These are phyloP conservation scores for Bipolaris oryzae DNA, from an alignment of 2,329 filamentous ascomycete genomes.

Conservation along the genomic window DNA sequence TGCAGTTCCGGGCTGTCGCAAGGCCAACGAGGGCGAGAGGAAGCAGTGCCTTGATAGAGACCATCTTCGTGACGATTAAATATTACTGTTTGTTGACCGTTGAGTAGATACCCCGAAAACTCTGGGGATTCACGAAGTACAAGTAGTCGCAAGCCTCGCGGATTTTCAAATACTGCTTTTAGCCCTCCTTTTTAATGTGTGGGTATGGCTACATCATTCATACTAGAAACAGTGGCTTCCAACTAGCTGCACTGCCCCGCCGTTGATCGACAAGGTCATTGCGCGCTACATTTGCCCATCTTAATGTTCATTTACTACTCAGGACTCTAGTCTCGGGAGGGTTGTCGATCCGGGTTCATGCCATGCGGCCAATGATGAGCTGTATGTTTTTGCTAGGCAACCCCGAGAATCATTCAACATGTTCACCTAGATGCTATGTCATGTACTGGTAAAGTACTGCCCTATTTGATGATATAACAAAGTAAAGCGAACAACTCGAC, in stretches of 20 bases:
- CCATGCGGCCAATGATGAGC: conserved; percentile 15
- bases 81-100: background rate
- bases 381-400: background rate
- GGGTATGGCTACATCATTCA: conserved; percentile 1
- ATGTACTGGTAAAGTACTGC: background rate
- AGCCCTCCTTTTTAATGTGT: background rate
- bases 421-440: background rate
- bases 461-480: background rate
- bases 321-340: conserved; percentile 2
- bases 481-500: background rate
- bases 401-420: background rate
- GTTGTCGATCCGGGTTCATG: conserved; percentile 5
- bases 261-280: background rate
- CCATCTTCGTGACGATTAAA: conserved; percentile 10
- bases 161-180: background rate
- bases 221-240: background rate
- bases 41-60: conserved; percentile 16
- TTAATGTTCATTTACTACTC: background rate
- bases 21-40: conserved; percentile 27
- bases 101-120: background rate
- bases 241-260: conserved; percentile 9
- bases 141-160: background rate
- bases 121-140: background rate
- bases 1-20: conserved; percentile 45
- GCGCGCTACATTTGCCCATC: background rate